Percentiles rank a stretch among this genome's conserved stretches.
Conservation (phyloP, 345 rosid species). For the Corymbia maculata region DNA sequence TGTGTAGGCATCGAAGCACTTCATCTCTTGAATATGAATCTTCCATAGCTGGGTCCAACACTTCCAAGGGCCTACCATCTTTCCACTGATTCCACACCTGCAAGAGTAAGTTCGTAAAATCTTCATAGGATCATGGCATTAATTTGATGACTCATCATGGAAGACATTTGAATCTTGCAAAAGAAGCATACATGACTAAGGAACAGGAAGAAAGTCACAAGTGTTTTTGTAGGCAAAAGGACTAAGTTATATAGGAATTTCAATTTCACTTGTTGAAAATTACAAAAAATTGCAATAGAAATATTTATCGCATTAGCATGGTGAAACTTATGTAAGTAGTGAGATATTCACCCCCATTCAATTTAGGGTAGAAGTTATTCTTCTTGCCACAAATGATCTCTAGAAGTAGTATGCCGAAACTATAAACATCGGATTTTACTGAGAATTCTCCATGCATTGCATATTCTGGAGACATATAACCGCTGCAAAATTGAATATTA, state of each 20-base stretch:
- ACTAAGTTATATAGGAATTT: background rate
- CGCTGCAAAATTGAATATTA: conserved; percentile 7
- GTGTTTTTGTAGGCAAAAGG: background rate
- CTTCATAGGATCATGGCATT: too few species aligned
- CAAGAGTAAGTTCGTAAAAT: background rate
- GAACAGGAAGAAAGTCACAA: background rate
- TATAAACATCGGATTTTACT: conserved; percentile 22
- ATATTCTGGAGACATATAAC: conserved; percentile 37
- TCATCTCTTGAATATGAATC: background rate
- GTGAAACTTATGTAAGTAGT: background rate
- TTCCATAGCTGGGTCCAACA: conserved; percentile 7
- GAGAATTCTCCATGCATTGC: conserved; percentile 20
- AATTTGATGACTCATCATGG: background rate
- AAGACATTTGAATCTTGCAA: background rate
- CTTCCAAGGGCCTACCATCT: background rate
- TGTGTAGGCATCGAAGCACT: background rate
- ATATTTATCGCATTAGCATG: background rate
- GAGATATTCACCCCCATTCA: background rate
- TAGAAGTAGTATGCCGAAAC: conserved; percentile 13
- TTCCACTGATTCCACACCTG: conserved; percentile 25
- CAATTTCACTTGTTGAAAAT: background rate
- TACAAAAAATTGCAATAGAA: background rate
- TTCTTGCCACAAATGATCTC: conserved; percentile 28
- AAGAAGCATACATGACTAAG: background rate
- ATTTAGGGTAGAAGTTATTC: conserved; percentile 8